Evolutionary conservation across 1,284 basidiomycete genomes (phyloP).

Genomic region (Naganishia sp.): DNA sequence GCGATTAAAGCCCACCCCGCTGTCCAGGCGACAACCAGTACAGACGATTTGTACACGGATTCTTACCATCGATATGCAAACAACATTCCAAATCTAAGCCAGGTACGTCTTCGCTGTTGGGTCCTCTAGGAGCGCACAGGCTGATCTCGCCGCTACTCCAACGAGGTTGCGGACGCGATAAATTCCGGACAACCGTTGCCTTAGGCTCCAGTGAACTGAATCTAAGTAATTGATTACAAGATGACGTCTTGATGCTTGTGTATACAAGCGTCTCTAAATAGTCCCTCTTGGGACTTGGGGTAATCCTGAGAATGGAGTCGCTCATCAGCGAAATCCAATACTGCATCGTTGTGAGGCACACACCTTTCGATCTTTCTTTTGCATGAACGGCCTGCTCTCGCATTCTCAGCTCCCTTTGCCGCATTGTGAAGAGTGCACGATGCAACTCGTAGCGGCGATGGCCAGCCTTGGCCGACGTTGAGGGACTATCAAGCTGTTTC

Average conservation of each 20-base stretch:
- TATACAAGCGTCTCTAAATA: background rate
- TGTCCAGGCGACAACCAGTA: slow-evolving; percentile 70
- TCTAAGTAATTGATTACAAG: no score
- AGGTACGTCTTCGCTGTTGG: slow-evolving; percentile 24
- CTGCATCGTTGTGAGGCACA: slow-evolving; percentile 19
- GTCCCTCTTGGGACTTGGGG: slow-evolving; percentile 32
- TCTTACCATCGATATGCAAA: slow-evolving; percentile 66
- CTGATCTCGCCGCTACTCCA: slow-evolving; percentile 47
- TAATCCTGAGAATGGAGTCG: slow-evolving; percentile 17
- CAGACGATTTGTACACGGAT: slow-evolving; percentile 70
- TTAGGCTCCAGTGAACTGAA: slow-evolving; percentile 45
- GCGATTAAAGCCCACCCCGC: slow-evolving; percentile 64
- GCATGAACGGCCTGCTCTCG: slow-evolving; percentile 48
- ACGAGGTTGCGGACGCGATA: slow-evolving; percentile 69
- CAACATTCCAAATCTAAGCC: slow-evolving; percentile 27
- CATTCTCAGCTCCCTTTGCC: slow-evolving; percentile 43
- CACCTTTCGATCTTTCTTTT: slow-evolving; percentile 50
- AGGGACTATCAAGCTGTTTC: slow-evolving; percentile 23
- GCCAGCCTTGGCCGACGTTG: slow-evolving; percentile 33
- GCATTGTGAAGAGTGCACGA: slow-evolving; percentile 49
- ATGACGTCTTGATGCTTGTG: background rate
- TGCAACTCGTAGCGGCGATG: slow-evolving; percentile 52
- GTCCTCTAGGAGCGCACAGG: background rate
- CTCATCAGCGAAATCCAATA: background rate
- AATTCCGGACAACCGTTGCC: slow-evolving; percentile 65